phyloP scores from a whole-genome alignment of 768 basidiomycete species.

The Tricholoma hemisulphureum region DNA sequence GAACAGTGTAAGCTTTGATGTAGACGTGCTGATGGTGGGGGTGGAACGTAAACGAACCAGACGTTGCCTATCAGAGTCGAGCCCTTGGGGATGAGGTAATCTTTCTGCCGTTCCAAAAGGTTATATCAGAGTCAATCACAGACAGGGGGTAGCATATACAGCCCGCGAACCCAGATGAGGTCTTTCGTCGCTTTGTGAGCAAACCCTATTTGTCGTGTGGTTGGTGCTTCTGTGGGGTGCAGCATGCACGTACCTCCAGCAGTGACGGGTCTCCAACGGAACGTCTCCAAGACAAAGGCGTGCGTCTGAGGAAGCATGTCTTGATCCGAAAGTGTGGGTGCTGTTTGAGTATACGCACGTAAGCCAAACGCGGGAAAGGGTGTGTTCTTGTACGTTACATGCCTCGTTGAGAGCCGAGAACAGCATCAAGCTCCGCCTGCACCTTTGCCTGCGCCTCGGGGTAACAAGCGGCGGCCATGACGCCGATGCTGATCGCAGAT shows the following conservation, averaged over 20 bases:
- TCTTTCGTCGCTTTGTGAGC: constrained; percentile 65
- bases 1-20: neutral
- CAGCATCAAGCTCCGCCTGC: constrained; percentile 53
- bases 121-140: neutral
- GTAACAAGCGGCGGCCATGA: constrained; percentile 59
- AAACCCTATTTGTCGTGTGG: constrained; percentile 37
- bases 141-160: neutral
- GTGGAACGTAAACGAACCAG: constrained; percentile 36
- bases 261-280: constrained; percentile 52
- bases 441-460: constrained; percentile 50
- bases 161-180: constrained; percentile 43
- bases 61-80: constrained; percentile 59
- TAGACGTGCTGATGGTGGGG: neutral
- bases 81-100: constrained; percentile 54
- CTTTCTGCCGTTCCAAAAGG: constrained; percentile 15
- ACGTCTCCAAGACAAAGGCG: constrained; percentile 50
- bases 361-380: no score
- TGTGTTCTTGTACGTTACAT: no score
- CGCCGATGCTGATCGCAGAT: constrained; percentile 51
- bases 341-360: no score
- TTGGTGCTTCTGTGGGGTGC: neutral
- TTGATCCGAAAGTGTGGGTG: constrained; percentile 41
- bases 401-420: constrained; percentile 49
- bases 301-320: constrained; percentile 43
- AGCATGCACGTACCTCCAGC: constrained; percentile 36